Evolutionary conservation across 441 rosid species (phyloP), one percentile per base, ranked within the genome.

Genomic region (Gossypium aridum): DNA sequence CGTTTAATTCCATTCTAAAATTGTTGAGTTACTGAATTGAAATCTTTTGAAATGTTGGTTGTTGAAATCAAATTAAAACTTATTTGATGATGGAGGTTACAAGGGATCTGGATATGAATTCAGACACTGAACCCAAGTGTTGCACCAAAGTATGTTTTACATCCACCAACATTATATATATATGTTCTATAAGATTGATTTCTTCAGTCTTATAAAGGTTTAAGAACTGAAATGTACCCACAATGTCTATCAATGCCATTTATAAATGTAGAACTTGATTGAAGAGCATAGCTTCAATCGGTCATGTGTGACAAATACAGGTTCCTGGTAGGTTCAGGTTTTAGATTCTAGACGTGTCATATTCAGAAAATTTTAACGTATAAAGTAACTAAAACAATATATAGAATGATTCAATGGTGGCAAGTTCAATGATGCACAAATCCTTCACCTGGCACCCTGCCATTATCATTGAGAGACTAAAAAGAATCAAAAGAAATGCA

Each of bases 381-480:
- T 67, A 12, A 49, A 49, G 54, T 49, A 49, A 49, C 54, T 17
- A 17, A 2, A 55, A 19, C 25, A 57, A 10, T 3, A 22, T 59
- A 12, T 59, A 23, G 16, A 12, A 59, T 8, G 34, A 12, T 23
- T 57, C 25, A 19, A 55, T 19, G 25, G 70, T 12, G 9, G 8
- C 19, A 17, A 47, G 47, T 53, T 72, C 76, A 80, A 76, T 80
- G 25, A 74, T 76, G 37, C 17, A 65, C 60, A 59, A 54, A 62
- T 53, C 34, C 19, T 14, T 31, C 3, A 63, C 17, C 22, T 63
- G 23, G 67, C 17, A 3, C 37, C 37, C 67, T 63, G 85, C 75
- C 71, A 67, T 74, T 83, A 74, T 80, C 84, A 72, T 57, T 55
- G 79, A 78, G 60, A 57, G 63, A 22, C 54, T 75, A 71, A 63